Evolutionary conservation across 2,329 filamentous ascomycete species (phyloP).

Genomic region (Botrytis pseudocinerea): DNA sequence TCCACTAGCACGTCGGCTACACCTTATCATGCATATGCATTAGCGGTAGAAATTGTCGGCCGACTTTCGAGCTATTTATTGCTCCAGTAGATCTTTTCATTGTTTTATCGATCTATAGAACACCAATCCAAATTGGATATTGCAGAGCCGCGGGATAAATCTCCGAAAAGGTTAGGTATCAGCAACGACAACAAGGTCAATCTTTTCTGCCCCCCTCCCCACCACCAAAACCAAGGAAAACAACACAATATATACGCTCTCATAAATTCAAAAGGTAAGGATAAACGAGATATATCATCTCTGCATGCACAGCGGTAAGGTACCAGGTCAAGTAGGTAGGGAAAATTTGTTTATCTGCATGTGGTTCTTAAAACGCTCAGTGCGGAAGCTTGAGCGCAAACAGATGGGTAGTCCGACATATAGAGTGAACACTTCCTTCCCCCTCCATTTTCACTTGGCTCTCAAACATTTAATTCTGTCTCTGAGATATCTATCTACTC

Average conservation of each 20-base stretch:
- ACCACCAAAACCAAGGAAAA: constrained; percentile 1
- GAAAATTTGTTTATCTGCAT: not conserved
- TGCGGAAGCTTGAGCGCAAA: constrained; percentile 19
- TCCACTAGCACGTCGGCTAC: not conserved
- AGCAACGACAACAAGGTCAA: not conserved
- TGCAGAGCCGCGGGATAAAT: constrained; percentile 3
- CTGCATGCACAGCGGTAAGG: constrained; percentile 13
- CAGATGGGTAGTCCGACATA: constrained; percentile 8
- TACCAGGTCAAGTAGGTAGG: constrained; percentile 3
- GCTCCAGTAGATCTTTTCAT: constrained; percentile 4
- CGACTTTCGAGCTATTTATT: not conserved
- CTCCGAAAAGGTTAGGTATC: constrained; percentile 4
- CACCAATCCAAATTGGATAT: not conserved
- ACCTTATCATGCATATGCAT: not conserved
- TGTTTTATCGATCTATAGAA: not conserved
- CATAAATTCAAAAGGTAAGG: constrained; percentile 4
- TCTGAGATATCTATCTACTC: not conserved
- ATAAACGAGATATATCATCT: constrained; percentile 4
- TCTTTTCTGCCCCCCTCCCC: not conserved
- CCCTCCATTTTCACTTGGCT: not conserved
- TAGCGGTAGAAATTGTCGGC: not conserved
- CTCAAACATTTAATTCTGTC: not conserved
- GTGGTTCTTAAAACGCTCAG: constrained; percentile 11
- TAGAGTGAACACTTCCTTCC: constrained; percentile 17
- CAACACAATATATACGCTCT: not conserved